Conservation (phyloP, 2,329 filamentous ascomycete species). For the Colletotrichum sp. region DNA sequence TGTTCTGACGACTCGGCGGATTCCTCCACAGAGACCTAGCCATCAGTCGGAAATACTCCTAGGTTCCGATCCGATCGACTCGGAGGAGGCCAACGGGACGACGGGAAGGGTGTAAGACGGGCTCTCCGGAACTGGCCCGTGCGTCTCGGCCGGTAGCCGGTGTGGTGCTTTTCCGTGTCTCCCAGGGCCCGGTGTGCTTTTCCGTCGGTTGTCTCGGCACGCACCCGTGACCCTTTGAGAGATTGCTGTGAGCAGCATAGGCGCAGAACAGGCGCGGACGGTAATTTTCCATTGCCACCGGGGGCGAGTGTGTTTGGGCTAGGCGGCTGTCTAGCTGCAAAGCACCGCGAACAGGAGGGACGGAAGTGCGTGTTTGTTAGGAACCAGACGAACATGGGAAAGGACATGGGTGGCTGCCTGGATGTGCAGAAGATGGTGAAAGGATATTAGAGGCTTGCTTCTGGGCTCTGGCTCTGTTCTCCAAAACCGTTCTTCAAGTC, state of each 20-base stretch:
- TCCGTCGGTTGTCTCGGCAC: constrained; percentile 17
- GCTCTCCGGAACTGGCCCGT: not conserved
- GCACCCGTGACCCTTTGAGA: not conserved
- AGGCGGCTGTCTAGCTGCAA: not conserved
- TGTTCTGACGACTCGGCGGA: not conserved
- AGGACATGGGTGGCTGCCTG: not conserved
- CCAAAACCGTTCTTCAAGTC: not conserved
- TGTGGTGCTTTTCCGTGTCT: constrained; percentile 4
- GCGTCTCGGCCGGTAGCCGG: not conserved
- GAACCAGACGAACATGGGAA: constrained; percentile 2
- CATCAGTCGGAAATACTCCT: not conserved
- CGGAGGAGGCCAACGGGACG: not conserved
- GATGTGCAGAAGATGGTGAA: not conserved
- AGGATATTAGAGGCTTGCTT: not conserved
- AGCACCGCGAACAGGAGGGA: not conserved
- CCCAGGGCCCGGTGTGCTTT: not conserved
- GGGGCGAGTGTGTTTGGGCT: not conserved
- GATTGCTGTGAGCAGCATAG: not conserved
- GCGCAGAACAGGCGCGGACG: not conserved
- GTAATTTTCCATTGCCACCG: not conserved
- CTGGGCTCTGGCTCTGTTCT: not conserved
- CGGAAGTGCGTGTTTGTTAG: not conserved
- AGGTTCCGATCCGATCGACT: not conserved
- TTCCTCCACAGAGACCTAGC: not conserved
- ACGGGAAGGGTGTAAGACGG: not conserved